phyloP scores from a whole-genome alignment of 176 grass and related monocot genomes.

The Puccinellia tenuiflora region DNA sequence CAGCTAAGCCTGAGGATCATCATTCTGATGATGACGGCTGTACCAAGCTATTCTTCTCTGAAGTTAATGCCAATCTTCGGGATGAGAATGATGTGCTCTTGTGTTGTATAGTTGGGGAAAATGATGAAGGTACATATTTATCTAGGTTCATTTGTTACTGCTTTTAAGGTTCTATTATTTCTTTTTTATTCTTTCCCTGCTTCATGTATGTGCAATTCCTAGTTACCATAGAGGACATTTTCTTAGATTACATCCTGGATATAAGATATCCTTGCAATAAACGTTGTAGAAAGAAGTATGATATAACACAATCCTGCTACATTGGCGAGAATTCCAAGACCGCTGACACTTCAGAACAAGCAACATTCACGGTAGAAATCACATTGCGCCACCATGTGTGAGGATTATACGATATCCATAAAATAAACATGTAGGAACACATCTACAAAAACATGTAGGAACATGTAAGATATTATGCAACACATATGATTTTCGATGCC shows the following conservation, averaged over 20 bases:
- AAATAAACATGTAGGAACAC: background rate
- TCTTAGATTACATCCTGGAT: background rate
- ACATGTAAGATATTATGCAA: too few species aligned
- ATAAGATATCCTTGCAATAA: background rate
- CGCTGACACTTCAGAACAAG: background rate
- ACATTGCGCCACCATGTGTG: background rate
- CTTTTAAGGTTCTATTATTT: background rate
- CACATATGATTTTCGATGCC: too few species aligned
- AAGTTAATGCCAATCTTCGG: background rate
- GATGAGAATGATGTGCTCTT: constrained; percentile 7
- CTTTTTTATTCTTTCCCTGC: too few species aligned
- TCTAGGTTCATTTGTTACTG: background rate
- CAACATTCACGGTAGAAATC: background rate
- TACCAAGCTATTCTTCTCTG: constrained; percentile 1
- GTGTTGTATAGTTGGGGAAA: background rate
- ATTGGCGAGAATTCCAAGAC: background rate
- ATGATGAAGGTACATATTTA: constrained; percentile 6
- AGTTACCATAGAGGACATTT: background rate
- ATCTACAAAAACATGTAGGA: too few species aligned
- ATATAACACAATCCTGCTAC: too few species aligned
- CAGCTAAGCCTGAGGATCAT: background rate
- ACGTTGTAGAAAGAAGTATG: too few species aligned
- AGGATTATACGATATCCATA: background rate
- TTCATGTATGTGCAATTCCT: too few species aligned
- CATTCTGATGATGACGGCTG: background rate